phyloP scores from a whole-genome alignment of 2,329 filamentous ascomycete genomes.

The Hymenoscyphus linearis region DNA sequence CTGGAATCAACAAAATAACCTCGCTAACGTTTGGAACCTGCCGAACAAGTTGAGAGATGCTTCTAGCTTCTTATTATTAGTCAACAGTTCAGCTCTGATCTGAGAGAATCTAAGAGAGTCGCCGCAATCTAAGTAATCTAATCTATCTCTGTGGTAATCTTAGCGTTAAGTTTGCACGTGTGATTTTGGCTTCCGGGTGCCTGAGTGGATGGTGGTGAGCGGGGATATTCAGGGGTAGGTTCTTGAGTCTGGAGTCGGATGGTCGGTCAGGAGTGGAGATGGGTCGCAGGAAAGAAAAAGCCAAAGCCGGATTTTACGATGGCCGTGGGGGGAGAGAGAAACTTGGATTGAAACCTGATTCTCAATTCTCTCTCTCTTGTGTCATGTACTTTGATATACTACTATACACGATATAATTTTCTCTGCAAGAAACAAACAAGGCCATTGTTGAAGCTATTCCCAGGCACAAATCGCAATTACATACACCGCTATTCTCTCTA shows the following conservation, averaged over 20 bases:
- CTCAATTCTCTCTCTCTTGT: neutral
- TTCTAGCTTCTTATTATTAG: neutral
- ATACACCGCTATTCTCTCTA: neutral
- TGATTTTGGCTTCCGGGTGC: too few species aligned
- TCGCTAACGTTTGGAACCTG: neutral
- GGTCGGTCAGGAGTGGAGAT: neutral
- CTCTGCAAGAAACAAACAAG: neutral
- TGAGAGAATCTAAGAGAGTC: neutral
- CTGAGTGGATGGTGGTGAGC: neutral
- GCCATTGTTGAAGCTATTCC: neutral
- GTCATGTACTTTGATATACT: neutral
- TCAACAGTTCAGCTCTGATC: neutral
- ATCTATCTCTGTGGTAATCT: neutral
- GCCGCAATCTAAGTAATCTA: neutral
- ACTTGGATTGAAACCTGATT: neutral
- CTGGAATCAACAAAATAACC: neutral
- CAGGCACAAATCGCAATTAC: neutral
- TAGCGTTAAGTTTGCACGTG: too few species aligned
- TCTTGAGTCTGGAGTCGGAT: neutral
- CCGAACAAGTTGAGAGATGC: neutral
- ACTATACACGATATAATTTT: neutral
- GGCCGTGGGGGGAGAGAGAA: neutral
- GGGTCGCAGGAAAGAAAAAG: neutral
- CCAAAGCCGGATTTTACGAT: neutral
- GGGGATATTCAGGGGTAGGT: neutral